These are phyloP conservation scores for Colletotrichum tanaceti DNA, from an alignment of 2,329 filamentous ascomycete species.

Conservation along the genomic window DNA sequence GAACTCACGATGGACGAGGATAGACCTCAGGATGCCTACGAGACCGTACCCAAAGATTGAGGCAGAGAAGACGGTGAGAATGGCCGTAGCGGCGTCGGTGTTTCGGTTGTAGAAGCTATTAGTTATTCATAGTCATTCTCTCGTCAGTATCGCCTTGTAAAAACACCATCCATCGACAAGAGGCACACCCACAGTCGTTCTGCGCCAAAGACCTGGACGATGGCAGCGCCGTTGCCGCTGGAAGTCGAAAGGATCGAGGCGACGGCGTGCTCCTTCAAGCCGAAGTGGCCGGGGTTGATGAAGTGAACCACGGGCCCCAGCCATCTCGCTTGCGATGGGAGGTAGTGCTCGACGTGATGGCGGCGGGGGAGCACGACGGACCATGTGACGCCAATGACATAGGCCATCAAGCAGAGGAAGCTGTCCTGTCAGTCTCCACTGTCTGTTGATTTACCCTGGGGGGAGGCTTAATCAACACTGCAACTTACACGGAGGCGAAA, in stretches of 20 bases:
- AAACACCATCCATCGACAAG: not conserved
- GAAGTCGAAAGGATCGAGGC: slow-evolving; percentile 38
- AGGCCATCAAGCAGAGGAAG: slow-evolving; percentile 35
- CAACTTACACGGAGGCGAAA: slow-evolving; percentile 30
- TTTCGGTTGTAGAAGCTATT: slow-evolving; percentile 36
- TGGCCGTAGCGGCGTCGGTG: slow-evolving; percentile 34
- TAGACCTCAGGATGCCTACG: slow-evolving; percentile 26
- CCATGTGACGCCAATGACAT: slow-evolving; percentile 38
- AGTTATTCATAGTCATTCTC: too few relatives aligned
- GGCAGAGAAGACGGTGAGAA: slow-evolving; percentile 36
- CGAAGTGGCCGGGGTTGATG: slow-evolving; percentile 38
- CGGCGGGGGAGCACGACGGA: slow-evolving; percentile 36
- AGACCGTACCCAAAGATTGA: slow-evolving; percentile 36
- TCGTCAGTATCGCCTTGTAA: not conserved
- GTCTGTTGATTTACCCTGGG: fast-evolving
- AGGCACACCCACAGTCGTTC: slow-evolving; percentile 26
- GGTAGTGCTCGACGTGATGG: slow-evolving; percentile 35
- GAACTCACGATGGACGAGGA: slow-evolving; percentile 34
- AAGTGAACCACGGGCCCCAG: slow-evolving; percentile 36
- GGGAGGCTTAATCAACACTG: fast-evolving
- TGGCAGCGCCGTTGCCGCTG: slow-evolving; percentile 35
- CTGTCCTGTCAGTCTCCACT: not conserved
- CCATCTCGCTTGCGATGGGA: slow-evolving; percentile 37
- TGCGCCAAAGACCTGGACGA: slow-evolving; percentile 36
- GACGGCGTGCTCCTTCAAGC: slow-evolving; percentile 37